These are phyloP conservation scores for Strobilomyces dryophilus DNA, from an alignment of 768 basidiomycete species.

Conservation along the genomic window DNA sequence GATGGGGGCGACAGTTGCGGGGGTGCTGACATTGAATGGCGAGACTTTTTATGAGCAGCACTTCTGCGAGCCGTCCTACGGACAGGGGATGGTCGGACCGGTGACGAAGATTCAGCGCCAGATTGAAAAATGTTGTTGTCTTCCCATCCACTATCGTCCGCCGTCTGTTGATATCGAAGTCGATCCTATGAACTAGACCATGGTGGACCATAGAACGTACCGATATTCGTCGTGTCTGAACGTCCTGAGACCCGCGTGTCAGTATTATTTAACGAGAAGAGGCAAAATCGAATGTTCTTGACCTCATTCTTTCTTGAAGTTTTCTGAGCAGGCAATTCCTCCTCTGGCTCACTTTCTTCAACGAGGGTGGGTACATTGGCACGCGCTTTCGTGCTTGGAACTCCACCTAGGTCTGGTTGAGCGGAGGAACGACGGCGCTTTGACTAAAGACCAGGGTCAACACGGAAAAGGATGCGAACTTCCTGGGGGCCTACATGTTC, in stretches of 20 bases:
- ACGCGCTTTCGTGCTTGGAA: constrained; percentile 35
- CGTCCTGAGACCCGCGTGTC: constrained; percentile 40
- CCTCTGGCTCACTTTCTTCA: constrained; percentile 78
- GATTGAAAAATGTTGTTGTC: constrained; percentile 90
- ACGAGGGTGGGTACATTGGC: constrained; percentile 42
- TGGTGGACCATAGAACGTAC: constrained; percentile 32
- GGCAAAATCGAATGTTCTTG: constrained; percentile 8
- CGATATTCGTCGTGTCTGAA: constrained; percentile 54
- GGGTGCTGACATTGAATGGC: constrained; percentile 71
- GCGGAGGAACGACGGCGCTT: constrained; percentile 80
- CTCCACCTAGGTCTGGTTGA: constrained; percentile 59
- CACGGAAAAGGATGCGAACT: constrained; percentile 1
- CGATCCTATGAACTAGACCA: constrained; percentile 3
- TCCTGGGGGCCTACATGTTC: constrained; percentile 49
- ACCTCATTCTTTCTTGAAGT: constrained; percentile 59
- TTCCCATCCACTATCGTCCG: constrained; percentile 83
- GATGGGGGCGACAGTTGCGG: constrained; percentile 48
- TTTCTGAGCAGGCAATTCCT: constrained; percentile 56
- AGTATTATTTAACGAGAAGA: not conserved
- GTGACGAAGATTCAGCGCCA: constrained; percentile 85
- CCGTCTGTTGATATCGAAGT: constrained; percentile 21
- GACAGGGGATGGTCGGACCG: constrained; percentile 57
- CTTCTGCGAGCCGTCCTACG: constrained; percentile 42
- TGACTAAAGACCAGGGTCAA: constrained; percentile 41
- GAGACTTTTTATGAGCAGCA: constrained; percentile 44